Percentiles rank a stretch among this genome's conserved stretches.
phyloP scores from a whole-genome alignment of 148 eudicot genomes.

The Pouteria glomerata region DNA sequence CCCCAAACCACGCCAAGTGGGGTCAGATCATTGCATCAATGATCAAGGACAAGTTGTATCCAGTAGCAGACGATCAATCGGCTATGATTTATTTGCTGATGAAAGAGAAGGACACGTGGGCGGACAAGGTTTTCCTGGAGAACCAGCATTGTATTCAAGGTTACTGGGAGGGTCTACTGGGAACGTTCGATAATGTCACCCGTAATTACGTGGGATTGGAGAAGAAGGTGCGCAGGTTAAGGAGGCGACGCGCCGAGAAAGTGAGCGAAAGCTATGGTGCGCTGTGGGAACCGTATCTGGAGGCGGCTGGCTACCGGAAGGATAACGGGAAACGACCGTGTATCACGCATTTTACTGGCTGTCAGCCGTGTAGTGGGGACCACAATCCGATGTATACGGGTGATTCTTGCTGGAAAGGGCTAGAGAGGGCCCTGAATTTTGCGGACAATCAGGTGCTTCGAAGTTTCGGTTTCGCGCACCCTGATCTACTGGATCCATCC shows the following conservation, averaged over 20 bases:
- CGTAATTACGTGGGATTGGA: conserved; percentile 24
- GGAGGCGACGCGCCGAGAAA: conserved; percentile 56
- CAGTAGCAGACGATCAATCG: conserved; percentile 67
- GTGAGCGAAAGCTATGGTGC: conserved; percentile 29
- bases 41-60: conserved; percentile 43
- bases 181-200: conserved; percentile 18
- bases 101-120: conserved; percentile 51
- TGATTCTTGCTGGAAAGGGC: conserved; percentile 11
- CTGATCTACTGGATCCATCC: conserved; percentile 11
- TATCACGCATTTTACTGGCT: conserved; percentile 19
- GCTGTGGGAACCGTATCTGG: conserved; percentile 14
- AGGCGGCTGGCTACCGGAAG: conserved; percentile 15
- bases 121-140: conserved; percentile 44
- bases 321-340: not conserved
- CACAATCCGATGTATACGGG: conserved; percentile 5
- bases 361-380: conserved; percentile 19
- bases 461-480: conserved; percentile 9
- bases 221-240: conserved; percentile 18
- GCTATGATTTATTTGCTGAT: conserved; percentile 51
- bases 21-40: conserved; percentile 29
- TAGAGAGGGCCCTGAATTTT: conserved; percentile 21
- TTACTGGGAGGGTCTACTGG: conserved; percentile 58
- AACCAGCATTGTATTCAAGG: conserved; percentile 41
- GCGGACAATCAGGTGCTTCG: conserved; percentile 22
- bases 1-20: conserved; percentile 58